These are phyloP conservation scores for Quercus tomentella DNA, from an alignment of 331 rosid species.

Conservation along the genomic window DNA sequence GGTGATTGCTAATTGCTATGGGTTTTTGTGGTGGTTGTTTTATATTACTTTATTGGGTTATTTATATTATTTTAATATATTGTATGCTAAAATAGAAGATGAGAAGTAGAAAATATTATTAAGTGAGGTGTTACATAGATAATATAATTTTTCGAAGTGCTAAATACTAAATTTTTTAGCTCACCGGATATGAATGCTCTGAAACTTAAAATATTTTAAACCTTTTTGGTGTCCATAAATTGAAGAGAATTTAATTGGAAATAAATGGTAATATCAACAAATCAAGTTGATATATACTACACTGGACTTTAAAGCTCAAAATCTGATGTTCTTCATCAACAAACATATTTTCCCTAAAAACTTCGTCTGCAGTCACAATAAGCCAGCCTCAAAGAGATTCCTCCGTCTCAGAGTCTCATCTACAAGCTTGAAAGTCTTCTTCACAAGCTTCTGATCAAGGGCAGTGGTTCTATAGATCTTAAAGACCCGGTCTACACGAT, in stretches of 20 bases:
- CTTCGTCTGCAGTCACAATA: conserved; percentile 55
- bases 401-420: conserved; percentile 96
- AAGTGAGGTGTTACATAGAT: too few species aligned
- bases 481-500: conserved; percentile 85
- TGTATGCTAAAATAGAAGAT: too few species aligned
- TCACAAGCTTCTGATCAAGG: conserved; percentile 97
- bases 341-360: conserved; percentile 18
- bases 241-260: conserved; percentile 44
- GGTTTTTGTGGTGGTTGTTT: too few species aligned
- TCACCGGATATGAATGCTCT: too few species aligned
- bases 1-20: too few species aligned
- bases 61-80: too few species aligned
- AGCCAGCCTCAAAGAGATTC: conserved; percentile 93
- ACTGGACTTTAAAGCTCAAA: conserved; percentile 46
- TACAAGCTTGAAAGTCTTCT: conserved; percentile 98
- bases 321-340: conserved; percentile 43
- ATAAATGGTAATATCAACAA: conserved; percentile 53
- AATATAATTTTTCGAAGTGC: too few species aligned
- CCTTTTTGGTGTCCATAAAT: conserved; percentile 24
- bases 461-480: conserved; percentile 96
- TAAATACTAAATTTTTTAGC: too few species aligned
- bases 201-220: conserved; percentile 4
- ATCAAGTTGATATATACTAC: conserved; percentile 32
- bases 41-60: too few species aligned
- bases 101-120: too few species aligned